These are phyloP conservation scores for Lenzites betulinus DNA, from an alignment of 768 basidiomycete genomes.

Conservation along the genomic window DNA sequence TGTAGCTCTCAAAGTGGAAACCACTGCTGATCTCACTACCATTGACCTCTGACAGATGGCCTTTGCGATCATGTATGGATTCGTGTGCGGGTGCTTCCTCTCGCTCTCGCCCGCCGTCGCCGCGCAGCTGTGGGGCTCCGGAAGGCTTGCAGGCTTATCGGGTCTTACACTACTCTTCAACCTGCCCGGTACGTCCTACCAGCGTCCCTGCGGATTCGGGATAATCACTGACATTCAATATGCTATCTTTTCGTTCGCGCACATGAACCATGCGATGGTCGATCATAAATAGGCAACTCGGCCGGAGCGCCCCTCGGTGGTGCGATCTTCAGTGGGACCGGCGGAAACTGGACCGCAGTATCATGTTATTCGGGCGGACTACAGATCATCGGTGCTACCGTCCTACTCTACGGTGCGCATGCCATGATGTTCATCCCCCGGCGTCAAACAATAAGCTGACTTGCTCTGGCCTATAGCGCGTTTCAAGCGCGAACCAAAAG, in stretches of 20 bases:
- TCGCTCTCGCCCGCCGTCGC: constrained; percentile 37
- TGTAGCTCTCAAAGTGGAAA: neutral
- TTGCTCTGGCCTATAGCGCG: constrained; percentile 11
- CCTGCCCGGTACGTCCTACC: constrained; percentile 19
- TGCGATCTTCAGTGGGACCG: constrained; percentile 23
- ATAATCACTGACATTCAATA: neutral
- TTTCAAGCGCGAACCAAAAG: constrained; percentile 23
- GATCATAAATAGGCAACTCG: constrained; percentile 28
- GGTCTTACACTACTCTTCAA: constrained; percentile 25
- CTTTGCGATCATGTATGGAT: constrained; percentile 39
- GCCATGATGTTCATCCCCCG: neutral
- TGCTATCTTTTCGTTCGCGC: too few relatives aligned
- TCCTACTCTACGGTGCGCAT: constrained; percentile 25
- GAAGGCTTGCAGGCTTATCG: constrained; percentile 26
- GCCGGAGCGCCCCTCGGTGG: constrained; percentile 26
- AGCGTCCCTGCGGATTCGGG: neutral
- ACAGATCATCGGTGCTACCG: constrained; percentile 22
- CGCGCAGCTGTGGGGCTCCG: constrained; percentile 25
- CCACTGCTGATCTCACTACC: neutral
- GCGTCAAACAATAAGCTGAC: neutral
- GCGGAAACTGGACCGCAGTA: constrained; percentile 25
- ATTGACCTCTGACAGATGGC: constrained; percentile 24
- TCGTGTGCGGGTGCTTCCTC: constrained; percentile 41
- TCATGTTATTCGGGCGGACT: constrained; percentile 27
- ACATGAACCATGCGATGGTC: too few relatives aligned